Evolutionary conservation across 352 stramenopile species (phyloP), one percentile per base, ranked within the genome.

Genomic region (Thraustotheca clavata): DNA sequence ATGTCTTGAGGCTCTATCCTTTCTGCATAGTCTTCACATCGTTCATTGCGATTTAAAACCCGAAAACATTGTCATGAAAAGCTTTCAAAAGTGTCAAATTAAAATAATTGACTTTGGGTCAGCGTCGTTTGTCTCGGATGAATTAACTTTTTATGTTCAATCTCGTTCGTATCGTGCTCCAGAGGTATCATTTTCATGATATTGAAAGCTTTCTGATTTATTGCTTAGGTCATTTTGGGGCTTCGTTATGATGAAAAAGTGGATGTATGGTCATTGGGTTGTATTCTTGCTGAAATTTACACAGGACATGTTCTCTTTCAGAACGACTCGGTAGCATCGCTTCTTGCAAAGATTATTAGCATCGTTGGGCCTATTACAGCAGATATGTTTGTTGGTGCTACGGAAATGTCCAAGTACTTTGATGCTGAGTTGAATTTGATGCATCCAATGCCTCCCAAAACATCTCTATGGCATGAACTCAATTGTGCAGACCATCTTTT

Each of bases 41-140:
- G 79, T 97, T 41, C 93, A 98, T 74, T 97, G 87, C 69, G 93
- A 98, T 72, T 70, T 98, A 20, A 98, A 98, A 76, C 91, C 93
- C 29, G 93, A 98, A 62, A 95, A 95, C 72, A 93, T 95, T 52
- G 67, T 94, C 2, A 69, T 90, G 20, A 60, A 67, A 34, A 60
- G 32, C 31, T 69, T 61, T 62, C 31, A 36, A n/a, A 52, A 18
- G n/a, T 70, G 75, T 38, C 63, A 70, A 22, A 60, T 97, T 22
- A 97, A 98, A 74, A 48, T 98, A 22, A 97, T 98, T 67, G 93
- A 98, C 65, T 98, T 98, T 77, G 93, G 91, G 31, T 91, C 75
- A 49, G 81, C 72, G 55, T 97, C 89, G 69, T 98, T 93, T 72
- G 70, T 83, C 31, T 94, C 75, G 20, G 89, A 97, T 71, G 72